Percentiles rank a stretch among this genome's conserved stretches.
Conservation (phyloP, 352 stramenopile genomes). For the Globisporangium spiculum region DNA sequence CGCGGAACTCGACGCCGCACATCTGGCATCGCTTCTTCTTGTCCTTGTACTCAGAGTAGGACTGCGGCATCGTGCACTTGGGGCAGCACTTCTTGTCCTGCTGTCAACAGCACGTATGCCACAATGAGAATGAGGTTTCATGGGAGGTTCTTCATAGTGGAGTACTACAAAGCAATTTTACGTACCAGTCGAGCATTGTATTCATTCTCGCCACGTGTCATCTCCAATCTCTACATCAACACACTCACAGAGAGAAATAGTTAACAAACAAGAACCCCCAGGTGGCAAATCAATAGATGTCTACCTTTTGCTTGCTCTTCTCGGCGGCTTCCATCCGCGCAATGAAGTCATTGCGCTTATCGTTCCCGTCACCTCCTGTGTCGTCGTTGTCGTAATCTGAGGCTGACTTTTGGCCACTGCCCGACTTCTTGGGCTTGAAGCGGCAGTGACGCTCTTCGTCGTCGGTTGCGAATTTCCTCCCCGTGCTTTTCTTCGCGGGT, state of each 20-base stretch:
- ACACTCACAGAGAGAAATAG: neutral
- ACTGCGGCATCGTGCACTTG: conserved; percentile 63
- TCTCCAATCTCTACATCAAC: conserved; percentile 56
- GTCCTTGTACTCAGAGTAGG: conserved; percentile 80
- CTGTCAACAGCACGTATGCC: neutral
- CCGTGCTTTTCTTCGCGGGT: conserved; percentile 36
- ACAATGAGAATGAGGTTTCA: neutral
- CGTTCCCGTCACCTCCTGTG: neutral
- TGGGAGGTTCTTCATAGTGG: neutral
- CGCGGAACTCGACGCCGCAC: conserved; percentile 71
- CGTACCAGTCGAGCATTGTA: conserved; percentile 59
- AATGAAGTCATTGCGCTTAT: conserved; percentile 43
- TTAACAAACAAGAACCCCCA: neutral
- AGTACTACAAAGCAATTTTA: neutral
- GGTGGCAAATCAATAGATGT: neutral
- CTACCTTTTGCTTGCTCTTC: conserved; percentile 73
- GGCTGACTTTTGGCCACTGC: conserved; percentile 15
- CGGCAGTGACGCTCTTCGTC: conserved; percentile 75
- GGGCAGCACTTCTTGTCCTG: conserved; percentile 82
- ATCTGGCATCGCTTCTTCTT: conserved; percentile 86
- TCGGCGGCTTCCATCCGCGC: conserved; percentile 77
- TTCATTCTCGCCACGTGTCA: conserved; percentile 71
- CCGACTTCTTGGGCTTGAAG: conserved; percentile 43
- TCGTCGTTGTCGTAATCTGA: conserved; percentile 30
- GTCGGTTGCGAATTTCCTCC: conserved; percentile 60